phyloP scores from a whole-genome alignment of 1,284 basidiomycete genomes.

The Cryptococcus jaspeensis region DNA sequence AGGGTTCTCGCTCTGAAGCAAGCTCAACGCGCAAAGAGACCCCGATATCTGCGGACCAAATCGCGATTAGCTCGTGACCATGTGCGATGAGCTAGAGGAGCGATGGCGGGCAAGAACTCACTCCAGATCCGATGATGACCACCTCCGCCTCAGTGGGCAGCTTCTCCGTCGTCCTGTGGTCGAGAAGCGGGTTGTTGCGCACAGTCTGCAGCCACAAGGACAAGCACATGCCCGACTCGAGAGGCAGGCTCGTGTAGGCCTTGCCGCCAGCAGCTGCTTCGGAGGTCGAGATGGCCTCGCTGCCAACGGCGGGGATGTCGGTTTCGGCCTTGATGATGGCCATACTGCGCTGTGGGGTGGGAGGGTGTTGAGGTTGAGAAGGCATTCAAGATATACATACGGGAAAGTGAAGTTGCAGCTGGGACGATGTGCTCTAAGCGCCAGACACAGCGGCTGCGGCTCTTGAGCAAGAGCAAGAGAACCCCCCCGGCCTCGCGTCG shows the following conservation, averaged over 20 bases:
- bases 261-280: neutral
- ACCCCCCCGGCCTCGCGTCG: no score
- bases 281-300: neutral
- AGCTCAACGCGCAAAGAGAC: constrained; percentile 20
- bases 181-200: constrained; percentile 14
- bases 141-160: constrained; percentile 21
- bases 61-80: neutral
- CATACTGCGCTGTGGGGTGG: no score
- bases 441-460: no score
- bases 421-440: no score
- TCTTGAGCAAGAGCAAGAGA: no score
- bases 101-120: constrained; percentile 11
- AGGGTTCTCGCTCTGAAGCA: constrained; percentile 12
- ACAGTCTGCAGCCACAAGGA: constrained; percentile 17
- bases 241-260: neutral
- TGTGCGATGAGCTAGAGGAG: neutral
- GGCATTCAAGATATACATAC: no score
- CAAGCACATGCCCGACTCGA: constrained; percentile 11
- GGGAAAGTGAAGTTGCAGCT: no score
- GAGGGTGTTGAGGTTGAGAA: neutral
- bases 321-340: neutral
- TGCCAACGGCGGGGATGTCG: neutral
- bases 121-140: constrained; percentile 26
- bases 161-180: constrained; percentile 15
- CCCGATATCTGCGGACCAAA: constrained; percentile 11